Percentiles rank a stretch among this genome's conserved stretches.
Evolutionary conservation across 2,329 filamentous ascomycete species (phyloP).

Genomic region (Penicillium sp.): DNA sequence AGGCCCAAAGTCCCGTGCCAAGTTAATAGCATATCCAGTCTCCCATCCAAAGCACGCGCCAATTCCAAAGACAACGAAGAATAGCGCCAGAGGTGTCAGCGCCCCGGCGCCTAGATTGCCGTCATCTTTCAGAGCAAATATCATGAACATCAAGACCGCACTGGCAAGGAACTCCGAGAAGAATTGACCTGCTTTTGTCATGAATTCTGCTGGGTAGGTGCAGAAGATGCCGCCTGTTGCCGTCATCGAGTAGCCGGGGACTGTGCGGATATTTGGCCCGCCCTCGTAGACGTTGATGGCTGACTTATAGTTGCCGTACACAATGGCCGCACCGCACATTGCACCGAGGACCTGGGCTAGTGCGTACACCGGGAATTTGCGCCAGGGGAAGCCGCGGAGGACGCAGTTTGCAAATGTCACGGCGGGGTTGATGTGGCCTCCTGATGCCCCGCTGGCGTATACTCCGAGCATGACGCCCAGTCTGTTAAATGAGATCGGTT

Average conservation of each 20-base stretch:
- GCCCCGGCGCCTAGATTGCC: slow-evolving; percentile 52
- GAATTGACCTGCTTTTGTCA: slow-evolving; percentile 65
- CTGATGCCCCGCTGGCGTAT: slow-evolving; percentile 58
- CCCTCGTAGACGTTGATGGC: slow-evolving; percentile 66
- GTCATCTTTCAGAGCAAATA: slow-evolving; percentile 62
- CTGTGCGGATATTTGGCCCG: slow-evolving; percentile 56
- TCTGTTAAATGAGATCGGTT: slow-evolving; percentile 32
- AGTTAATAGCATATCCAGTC: slow-evolving; percentile 72
- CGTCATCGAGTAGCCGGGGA: slow-evolving; percentile 53
- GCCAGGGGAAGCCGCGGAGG: slow-evolving; percentile 66
- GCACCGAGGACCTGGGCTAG: slow-evolving; percentile 65
- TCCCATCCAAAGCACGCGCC: slow-evolving; percentile 73
- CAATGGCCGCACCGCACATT: slow-evolving; percentile 59
- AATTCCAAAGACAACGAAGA: slow-evolving; percentile 72
- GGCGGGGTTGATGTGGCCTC: slow-evolving; percentile 68
- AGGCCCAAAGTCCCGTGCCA: slow-evolving; percentile 70
- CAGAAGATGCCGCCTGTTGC: slow-evolving; percentile 69
- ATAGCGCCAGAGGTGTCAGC: slow-evolving; percentile 59
- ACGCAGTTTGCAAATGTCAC: slow-evolving; percentile 68
- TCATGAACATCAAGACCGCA: slow-evolving; percentile 66
- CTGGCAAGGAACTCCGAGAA: slow-evolving; percentile 70
- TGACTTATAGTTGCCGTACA: slow-evolving; percentile 63
- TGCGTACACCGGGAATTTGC: slow-evolving; percentile 66
- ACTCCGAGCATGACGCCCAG: slow-evolving; percentile 68
- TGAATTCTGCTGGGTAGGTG: slow-evolving; percentile 62